Evolutionary conservation across 2,329 filamentous ascomycete species (phyloP).

Genomic region (Alternaria sp.): DNA sequence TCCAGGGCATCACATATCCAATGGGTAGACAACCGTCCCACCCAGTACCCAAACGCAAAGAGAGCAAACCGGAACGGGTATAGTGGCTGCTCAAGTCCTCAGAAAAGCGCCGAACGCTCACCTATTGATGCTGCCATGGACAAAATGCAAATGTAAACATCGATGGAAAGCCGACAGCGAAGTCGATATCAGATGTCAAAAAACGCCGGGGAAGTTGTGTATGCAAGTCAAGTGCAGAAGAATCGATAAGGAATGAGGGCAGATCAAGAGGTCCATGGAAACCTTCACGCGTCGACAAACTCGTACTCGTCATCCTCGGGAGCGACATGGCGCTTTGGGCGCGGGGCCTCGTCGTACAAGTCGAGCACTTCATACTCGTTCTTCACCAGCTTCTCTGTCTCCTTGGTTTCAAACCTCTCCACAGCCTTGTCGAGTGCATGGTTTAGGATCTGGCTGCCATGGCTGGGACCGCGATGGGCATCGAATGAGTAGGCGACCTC

Average conservation of each 20-base stretch:
- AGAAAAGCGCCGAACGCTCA: conserved; percentile 51
- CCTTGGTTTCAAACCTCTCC: conserved; percentile 64
- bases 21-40: conserved; percentile 12
- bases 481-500: conserved; percentile 64
- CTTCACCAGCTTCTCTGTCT: conserved; percentile 66
- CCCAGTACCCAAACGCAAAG: conserved; percentile 18
- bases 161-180: conserved; percentile 22
- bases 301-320: conserved; percentile 52
- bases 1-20: neutral
- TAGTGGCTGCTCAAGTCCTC: conserved; percentile 51
- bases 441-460: conserved; percentile 65
- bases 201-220: conserved; percentile 29
- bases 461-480: conserved; percentile 55
- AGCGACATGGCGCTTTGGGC: conserved; percentile 39
- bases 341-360: conserved; percentile 42
- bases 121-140: conserved; percentile 50
- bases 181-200: conserved; percentile 21
- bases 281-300: conserved; percentile 44
- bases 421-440: conserved; percentile 64
- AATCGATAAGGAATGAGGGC: conserved; percentile 4
- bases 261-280: conserved; percentile 4
- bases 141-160: conserved; percentile 39
- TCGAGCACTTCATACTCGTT: conserved; percentile 65
- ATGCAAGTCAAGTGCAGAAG: conserved; percentile 31
- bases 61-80: conserved; percentile 40